Evolutionary conservation across 1,284 basidiomycete genomes (phyloP), one percentile per base, ranked within the genome.

Genomic region (Trametes hirsuta): DNA sequence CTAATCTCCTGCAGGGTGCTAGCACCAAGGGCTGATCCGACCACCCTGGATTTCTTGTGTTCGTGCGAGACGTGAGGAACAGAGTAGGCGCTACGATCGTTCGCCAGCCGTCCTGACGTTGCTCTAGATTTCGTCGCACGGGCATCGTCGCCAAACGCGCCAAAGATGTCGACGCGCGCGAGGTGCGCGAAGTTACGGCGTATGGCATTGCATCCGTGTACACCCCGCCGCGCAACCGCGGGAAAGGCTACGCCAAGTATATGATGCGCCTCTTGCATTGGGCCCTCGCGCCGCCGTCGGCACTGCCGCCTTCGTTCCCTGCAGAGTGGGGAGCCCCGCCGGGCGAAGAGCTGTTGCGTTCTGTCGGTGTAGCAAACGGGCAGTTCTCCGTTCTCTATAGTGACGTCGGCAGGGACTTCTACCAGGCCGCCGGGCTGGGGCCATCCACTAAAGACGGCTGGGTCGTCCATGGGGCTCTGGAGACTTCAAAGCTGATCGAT

Each of bases 381-480:
- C 61, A 67, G 6, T 83, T 86, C 64, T 86, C 85, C 2, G 79
- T 80, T 10, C 74, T 90, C 5, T 90, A 84, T 72, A 89, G 85
- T 69, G 87, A 89, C 64, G 74, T 90, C 25, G 87, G 87, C 3
- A 57, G 64, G 6, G 67, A 76, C 0, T 86, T 87, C 69, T 90
- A 90, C 70, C 65, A 62, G 6, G 60, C 65, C 2, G 80, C 80
- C 55, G 84, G 84, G 0, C 77, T 78, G 5, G 65, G 57, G 3
- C 68, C 70, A 1, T 64, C 71, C 3, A 51, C 53, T 14, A 53
- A 63, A 14, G 72, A 75, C 30, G 86, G 87, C 0, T 88, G 86
- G 86, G 69, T 76, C 15, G 74, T 78, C 6, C 70, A 71, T 9
- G 73, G 73, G 2, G 70, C 79, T 1, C 52, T 71, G 0, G 80